Evolutionary conservation across 2,329 filamentous ascomycete species (phyloP), one percentile per base, ranked within the genome.

Genomic region (Triangularia setosa): DNA sequence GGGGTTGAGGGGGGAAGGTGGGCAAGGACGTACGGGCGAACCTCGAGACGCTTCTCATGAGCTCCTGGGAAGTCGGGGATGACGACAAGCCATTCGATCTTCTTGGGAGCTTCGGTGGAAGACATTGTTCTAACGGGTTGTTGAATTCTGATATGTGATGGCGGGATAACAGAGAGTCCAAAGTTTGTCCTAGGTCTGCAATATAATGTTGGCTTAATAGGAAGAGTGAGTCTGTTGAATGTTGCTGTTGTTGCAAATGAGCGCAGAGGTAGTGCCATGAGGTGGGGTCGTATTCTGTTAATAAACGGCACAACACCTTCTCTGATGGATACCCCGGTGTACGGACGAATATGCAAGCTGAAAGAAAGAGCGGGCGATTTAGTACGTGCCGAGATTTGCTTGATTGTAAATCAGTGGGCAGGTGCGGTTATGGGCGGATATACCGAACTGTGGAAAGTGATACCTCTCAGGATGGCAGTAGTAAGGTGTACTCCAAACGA

Each of bases 1-100:
- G 55, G 16, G 16, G 25, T 28, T 24, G 59, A 57, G 23, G 11
- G 21, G 28, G 40, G 53, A 21, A 7, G 27, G 52, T 11, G 12
- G 1, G 40, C 12, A 18, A 35, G 12, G 21, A 30, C 84, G 70
- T 74, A 88, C 86, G 80, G 75, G 67, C 86, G 80, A 55, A 87
- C 81, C 69, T 86, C 83, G 25, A 90, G 77, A 62, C 89, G 81
- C 80, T 89, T 89, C 68, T 81, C 81, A 65, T 83, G 77, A 21
- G 76, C 79, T 48, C 83, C 86, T 1, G 87, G 83, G 75, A 87
- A 84, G 75, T 92, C 89, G 12, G 87, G 89, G 40, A 91, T 73
- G 64, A 92, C 80, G 70, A 89, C 87, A 40, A 92, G 83, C 80
- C 87, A 92, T 75, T 91, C 87, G 66, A 79, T 81, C 72, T 82